Evolutionary conservation across 2,329 filamentous ascomycete genomes (phyloP).

Genomic region (Fusarium hostae): DNA sequence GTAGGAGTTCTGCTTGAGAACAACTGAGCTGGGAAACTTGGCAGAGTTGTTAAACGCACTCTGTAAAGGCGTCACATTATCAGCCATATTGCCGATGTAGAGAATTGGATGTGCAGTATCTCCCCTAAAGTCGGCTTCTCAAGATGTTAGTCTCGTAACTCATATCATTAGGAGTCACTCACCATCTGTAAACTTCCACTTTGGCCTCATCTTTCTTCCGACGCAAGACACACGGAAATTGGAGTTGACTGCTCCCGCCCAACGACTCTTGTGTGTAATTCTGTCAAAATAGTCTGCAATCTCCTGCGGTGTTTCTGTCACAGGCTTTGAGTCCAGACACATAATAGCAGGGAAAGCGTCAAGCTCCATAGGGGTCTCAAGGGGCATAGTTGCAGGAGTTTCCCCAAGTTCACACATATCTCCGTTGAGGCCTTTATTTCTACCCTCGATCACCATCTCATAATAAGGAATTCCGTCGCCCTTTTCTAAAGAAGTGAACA

Average conservation of each 20-base stretch:
- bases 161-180: constrained; percentile 13
- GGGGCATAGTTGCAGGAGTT: constrained; percentile 44
- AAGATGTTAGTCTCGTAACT: background rate
- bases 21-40: constrained; percentile 57
- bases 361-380: constrained; percentile 41
- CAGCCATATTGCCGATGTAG: constrained; percentile 57
- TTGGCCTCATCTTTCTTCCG: constrained; percentile 52
- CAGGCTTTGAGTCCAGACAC: constrained; percentile 55
- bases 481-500: constrained; percentile 56
- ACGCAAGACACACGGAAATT: constrained; percentile 54
- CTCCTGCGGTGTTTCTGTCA: constrained; percentile 48
- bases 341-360: constrained; percentile 59
- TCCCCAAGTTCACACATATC: constrained; percentile 42
- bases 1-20: constrained; percentile 62
- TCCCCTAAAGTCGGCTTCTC: constrained; percentile 45
- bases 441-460: constrained; percentile 42
- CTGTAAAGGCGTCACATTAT: constrained; percentile 60
- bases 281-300: constrained; percentile 50
- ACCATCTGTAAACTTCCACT: constrained; percentile 53
- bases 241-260: constrained; percentile 57
- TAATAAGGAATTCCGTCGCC: constrained; percentile 59
- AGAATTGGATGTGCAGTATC: constrained; percentile 58
- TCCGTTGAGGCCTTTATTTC: constrained; percentile 6
- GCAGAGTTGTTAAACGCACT: constrained; percentile 58
- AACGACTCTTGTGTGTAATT: constrained; percentile 52